Percentiles rank a stretch among this genome's conserved stretches.
phyloP scores from a whole-genome alignment of 1,284 basidiomycete species.

The Apiotrichum montevideense region DNA sequence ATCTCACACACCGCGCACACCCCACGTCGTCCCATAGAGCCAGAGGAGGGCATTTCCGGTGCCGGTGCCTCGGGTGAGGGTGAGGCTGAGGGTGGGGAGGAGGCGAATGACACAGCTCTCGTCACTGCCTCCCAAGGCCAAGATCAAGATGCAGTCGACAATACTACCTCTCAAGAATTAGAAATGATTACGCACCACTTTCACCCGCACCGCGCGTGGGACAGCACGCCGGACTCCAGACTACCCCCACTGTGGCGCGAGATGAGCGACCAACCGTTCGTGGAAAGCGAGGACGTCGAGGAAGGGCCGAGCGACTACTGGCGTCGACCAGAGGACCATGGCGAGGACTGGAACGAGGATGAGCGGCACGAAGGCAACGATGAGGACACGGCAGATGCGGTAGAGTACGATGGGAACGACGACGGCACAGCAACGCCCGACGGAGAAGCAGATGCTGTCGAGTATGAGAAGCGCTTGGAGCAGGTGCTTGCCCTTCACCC shows the following conservation, averaged over 20 bases:
- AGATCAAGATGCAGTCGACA: too few relatives aligned
- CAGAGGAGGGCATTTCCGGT: too few relatives aligned
- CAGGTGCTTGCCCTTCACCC: slow-evolving; percentile 10
- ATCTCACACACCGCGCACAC: too few relatives aligned
- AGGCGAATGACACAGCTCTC: too few relatives aligned
- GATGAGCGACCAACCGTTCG: slow-evolving; percentile 4
- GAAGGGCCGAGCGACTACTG: slow-evolving; percentile 22
- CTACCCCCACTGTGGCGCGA: slow-evolving; percentile 13
- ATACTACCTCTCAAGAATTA: too few relatives aligned
- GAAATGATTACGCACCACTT: background rate
- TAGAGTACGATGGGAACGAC: background rate
- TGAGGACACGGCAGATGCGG: background rate
- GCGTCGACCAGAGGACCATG: slow-evolving; percentile 1
- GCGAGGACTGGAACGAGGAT: background rate
- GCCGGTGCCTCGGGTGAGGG: too few relatives aligned
- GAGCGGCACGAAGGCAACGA: background rate
- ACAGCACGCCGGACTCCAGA: background rate
- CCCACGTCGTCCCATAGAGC: too few relatives aligned
- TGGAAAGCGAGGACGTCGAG: slow-evolving; percentile 6
- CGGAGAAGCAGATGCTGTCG: slow-evolving; percentile 6
- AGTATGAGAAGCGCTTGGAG: slow-evolving; percentile 18
- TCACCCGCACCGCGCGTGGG: background rate
- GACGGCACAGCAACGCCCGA: background rate
- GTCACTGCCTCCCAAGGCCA: too few relatives aligned
- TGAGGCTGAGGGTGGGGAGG: too few relatives aligned